phyloP scores from a whole-genome alignment of 2,329 filamentous ascomycete genomes.

The Alternaria longipes region DNA sequence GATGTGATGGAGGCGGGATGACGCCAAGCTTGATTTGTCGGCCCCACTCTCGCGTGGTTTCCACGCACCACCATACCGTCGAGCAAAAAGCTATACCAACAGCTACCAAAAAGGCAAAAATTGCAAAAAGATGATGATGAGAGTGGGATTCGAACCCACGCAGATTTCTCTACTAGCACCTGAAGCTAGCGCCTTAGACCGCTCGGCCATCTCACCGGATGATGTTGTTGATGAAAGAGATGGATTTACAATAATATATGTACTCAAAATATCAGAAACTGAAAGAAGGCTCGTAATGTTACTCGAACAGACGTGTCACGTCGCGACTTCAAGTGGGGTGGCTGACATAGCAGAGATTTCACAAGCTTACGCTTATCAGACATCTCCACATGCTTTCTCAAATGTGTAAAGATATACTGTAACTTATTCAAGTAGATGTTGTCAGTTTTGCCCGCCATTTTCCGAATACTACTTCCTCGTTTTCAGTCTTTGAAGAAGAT shows the following conservation, averaged over 20 bases:
- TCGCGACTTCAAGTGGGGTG: neutral
- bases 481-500: too few relatives aligned
- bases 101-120: slow-evolving; percentile 1
- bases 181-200: slow-evolving; percentile 52
- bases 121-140: slow-evolving; percentile 35
- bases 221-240: neutral
- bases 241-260: too few relatives aligned
- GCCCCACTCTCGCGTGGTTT: slow-evolving; percentile 5
- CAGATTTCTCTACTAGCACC: slow-evolving; percentile 49
- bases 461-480: too few relatives aligned
- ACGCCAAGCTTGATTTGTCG: neutral
- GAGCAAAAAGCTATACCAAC: slow-evolving; percentile 2
- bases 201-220: slow-evolving; percentile 43
- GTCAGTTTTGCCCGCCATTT: neutral
- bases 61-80: neutral
- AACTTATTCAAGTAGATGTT: neutral
- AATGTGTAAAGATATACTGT: neutral
- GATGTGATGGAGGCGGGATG: neutral
- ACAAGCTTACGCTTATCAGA: neutral
- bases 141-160: slow-evolving; percentile 51
- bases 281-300: too few relatives aligned
- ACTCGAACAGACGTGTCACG: too few relatives aligned
- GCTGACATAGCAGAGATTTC: neutral
- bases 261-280: too few relatives aligned
- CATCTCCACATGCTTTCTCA: neutral